Evolutionary conservation across 257 asterid genomes (phyloP), one percentile per base, ranked within the genome.

Genomic region (Avicennia marina): DNA sequence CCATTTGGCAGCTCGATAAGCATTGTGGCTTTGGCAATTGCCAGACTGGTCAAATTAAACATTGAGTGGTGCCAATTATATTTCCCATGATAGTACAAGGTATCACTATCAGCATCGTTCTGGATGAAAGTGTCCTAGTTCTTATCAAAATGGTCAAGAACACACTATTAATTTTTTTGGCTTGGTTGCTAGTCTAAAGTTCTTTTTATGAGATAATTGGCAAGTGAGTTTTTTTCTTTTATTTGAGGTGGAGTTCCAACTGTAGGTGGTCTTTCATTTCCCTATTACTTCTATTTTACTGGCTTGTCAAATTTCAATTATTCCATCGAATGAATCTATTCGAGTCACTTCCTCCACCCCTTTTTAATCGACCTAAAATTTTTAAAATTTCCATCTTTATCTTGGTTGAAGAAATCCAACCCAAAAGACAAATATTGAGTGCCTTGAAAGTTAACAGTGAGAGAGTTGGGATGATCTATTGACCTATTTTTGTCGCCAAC

Each of bases 91-190:
- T 34, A 10, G 26, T 41, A 7, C 22, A 20, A 43, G 38, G 56
- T 20, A 31, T 67, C 77, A 1, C 62, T 65, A 10, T 68, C 77
- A 61, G 47, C 41, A 54, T 27, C 49, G 20, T 53, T 49, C 38
- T 56, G 60, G 25, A 53, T 52, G 73, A 59, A 41, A 64, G 68
- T 71, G 76, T 55, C 62, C 13, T 25, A 39, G 26, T 58, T 61
- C 74, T 67, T 64, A 64, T 74, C 84, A 32, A 32, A 32, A 57
- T 27, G 8, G 38, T 52, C 20, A 53, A 13, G 56, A 52, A 47
- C 7, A 4, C 8, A n/a, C n/a, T n/a, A n/a, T n/a, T 29, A 29
- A 29, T 29, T 33, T 24, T 53, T 11, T 19, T 38, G 3, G 15
- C 2, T 47, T 18, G n/a, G 17, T 24, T 39, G 11, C 17, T 45